phyloP scores from a whole-genome alignment of 345 rosid species.

The Diplotaxis tenuifolia region DNA sequence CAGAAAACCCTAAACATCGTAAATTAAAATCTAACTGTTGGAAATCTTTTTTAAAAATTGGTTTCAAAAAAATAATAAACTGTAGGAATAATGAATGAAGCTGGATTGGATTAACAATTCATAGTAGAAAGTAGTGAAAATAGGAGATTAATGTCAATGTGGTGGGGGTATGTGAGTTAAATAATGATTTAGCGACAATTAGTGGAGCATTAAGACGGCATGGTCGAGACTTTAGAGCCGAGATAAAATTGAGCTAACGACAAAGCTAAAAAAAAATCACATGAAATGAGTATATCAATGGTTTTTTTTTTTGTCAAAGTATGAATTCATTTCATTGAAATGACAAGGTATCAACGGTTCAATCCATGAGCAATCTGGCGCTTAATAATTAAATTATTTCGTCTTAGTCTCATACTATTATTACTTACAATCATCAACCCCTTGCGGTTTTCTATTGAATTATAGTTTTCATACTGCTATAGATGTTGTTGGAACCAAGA shows the following conservation, averaged over 20 bases:
- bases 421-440: not conserved
- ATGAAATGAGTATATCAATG: not conserved
- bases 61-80: too few relatives aligned
- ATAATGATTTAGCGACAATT: constrained; percentile 8
- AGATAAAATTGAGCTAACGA: constrained; percentile 23
- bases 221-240: constrained; percentile 7
- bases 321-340: too few relatives aligned
- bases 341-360: constrained; percentile 6
- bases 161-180: constrained; percentile 32
- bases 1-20: not conserved
- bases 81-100: too few relatives aligned
- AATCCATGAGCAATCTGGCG: constrained; percentile 18
- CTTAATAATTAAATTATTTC: not conserved
- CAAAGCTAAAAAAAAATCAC: constrained; percentile 15
- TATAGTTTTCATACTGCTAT: not conserved
- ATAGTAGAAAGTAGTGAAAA: constrained; percentile 4
- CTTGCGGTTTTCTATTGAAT: not conserved
- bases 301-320: too few relatives aligned
- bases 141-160: constrained; percentile 19
- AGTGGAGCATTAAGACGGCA: constrained; percentile 31
- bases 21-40: too few relatives aligned
- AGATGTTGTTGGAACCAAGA: not conserved
- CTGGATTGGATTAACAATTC: constrained; percentile 3
- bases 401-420: not conserved
- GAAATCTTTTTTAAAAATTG: too few relatives aligned